Conservation (phyloP, 345 rosid genomes). For the Heritiera littoralis region DNA sequence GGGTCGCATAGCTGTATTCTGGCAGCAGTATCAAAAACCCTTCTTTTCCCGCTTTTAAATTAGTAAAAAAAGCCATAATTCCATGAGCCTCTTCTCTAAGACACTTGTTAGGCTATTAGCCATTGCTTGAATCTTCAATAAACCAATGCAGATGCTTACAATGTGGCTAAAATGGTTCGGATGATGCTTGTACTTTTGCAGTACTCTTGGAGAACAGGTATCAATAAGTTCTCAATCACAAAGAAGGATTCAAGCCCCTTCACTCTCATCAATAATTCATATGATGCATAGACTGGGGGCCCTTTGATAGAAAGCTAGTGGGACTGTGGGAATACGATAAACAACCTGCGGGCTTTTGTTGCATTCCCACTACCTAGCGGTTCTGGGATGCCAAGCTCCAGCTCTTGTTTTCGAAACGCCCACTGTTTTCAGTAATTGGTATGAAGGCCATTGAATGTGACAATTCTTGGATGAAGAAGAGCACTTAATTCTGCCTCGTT, state of each 20-base stretch:
- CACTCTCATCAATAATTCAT: slow-evolving; percentile 7
- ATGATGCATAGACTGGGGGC: background rate
- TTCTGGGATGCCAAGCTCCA: background rate
- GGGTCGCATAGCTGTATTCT: background rate
- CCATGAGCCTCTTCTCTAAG: background rate
- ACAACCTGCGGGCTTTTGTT: background rate
- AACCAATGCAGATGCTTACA: background rate
- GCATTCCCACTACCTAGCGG: background rate
- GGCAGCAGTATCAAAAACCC: background rate
- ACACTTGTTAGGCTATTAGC: background rate
- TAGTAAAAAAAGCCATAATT: background rate
- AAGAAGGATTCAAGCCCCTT: slow-evolving; percentile 4
- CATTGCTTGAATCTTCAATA: background rate
- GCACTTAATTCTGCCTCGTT: background rate
- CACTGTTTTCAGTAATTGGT: background rate
- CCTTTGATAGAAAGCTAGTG: slow-evolving; percentile 13
- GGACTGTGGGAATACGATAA: slow-evolving; percentile 9
- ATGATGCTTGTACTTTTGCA: background rate
- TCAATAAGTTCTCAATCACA: background rate
- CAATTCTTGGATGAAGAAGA: background rate
- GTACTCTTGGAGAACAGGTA: background rate
- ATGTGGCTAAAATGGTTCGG: background rate
- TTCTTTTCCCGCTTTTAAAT: background rate
- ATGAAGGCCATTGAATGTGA: background rate
- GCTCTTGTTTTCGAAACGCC: background rate